phyloP scores from a whole-genome alignment of 2,329 filamentous ascomycete species.

The Nannizzia gypsea region DNA sequence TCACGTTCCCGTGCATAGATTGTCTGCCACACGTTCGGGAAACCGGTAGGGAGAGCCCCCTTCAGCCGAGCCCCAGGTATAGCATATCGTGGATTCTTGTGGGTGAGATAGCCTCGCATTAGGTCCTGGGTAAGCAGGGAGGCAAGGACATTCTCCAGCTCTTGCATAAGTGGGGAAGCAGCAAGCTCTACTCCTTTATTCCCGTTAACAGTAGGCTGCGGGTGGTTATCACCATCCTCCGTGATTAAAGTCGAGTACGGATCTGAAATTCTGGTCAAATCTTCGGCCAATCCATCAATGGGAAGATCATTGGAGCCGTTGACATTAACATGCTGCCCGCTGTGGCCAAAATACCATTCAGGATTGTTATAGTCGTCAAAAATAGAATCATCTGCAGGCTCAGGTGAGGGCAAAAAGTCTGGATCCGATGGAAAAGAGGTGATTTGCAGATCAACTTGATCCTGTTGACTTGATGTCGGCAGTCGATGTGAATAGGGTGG shows the following conservation, averaged over 20 bases:
- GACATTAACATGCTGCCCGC: constrained; percentile 17
- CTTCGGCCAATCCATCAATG: neutral
- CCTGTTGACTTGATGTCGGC: neutral
- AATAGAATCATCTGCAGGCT: constrained; percentile 17
- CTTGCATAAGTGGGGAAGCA: constrained; percentile 40
- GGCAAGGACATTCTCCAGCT: constrained; percentile 67
- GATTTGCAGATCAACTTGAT: neutral
- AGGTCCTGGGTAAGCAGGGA: constrained; percentile 69
- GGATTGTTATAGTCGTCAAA: constrained; percentile 29
- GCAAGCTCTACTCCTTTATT: constrained; percentile 13
- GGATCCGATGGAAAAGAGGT: constrained; percentile 20
- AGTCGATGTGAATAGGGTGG: neutral
- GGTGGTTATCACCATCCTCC: neutral
- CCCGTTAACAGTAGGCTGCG: constrained; percentile 10
- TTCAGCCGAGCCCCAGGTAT: constrained; percentile 55
- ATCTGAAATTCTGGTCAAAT: neutral
- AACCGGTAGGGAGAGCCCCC: constrained; percentile 39
- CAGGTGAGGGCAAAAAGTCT: constrained; percentile 21
- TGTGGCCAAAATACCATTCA: constrained; percentile 24
- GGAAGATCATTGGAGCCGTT: constrained; percentile 7
- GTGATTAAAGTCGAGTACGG: neutral
- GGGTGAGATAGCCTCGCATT: constrained; percentile 72
- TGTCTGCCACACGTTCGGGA: constrained; percentile 61
- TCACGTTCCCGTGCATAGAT: constrained; percentile 50
- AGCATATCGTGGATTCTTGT: constrained; percentile 64